phyloP scores from a whole-genome alignment of 1,139 yeast genomes.

The Debaryomycetaceae sp. region DNA sequence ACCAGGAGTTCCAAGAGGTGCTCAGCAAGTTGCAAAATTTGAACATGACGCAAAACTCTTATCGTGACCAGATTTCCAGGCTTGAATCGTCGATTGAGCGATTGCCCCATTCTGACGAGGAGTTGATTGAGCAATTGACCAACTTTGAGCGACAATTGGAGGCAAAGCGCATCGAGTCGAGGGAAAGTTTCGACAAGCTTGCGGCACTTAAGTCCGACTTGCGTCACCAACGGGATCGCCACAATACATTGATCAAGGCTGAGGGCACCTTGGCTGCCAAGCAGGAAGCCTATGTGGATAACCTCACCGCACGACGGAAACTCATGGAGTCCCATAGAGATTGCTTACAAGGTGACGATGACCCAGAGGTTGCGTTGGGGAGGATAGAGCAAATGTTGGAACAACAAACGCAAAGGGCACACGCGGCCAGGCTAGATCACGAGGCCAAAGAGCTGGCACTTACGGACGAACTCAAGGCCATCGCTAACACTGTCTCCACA shows the following conservation, averaged over 20 bases:
- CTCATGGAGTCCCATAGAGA: slow-evolving; percentile 11
- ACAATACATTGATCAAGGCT: slow-evolving; percentile 40
- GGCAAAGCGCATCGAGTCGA: slow-evolving; percentile 29
- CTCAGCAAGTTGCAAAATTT: slow-evolving; percentile 61
- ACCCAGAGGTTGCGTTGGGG: neutral
- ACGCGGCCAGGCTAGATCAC: slow-evolving; percentile 5
- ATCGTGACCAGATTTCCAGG: slow-evolving; percentile 47
- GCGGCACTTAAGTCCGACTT: slow-evolving; percentile 15
- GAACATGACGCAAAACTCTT: slow-evolving; percentile 40
- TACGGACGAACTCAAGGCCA: slow-evolving; percentile 12
- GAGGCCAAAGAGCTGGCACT: slow-evolving; percentile 4
- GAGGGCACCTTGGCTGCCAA: slow-evolving; percentile 60
- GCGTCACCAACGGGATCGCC: slow-evolving; percentile 22
- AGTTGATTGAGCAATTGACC: slow-evolving; percentile 43
- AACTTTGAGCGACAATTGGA: slow-evolving; percentile 51
- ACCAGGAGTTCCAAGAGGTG: slow-evolving; percentile 77
- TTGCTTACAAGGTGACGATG: neutral
- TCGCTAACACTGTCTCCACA: slow-evolving; percentile 32
- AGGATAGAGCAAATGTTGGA: slow-evolving; percentile 1
- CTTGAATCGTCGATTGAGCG: slow-evolving; percentile 40
- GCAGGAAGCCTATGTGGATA: slow-evolving; percentile 24
- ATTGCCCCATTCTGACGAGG: slow-evolving; percentile 48
- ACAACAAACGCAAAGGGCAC: neutral
- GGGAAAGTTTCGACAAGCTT: slow-evolving; percentile 14
- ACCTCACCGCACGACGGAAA: slow-evolving; percentile 12